Evolutionary conservation across 2,329 filamentous ascomycete genomes (phyloP), one percentile per base, ranked within the genome.

Genomic region (Trichoderma sp.): DNA sequence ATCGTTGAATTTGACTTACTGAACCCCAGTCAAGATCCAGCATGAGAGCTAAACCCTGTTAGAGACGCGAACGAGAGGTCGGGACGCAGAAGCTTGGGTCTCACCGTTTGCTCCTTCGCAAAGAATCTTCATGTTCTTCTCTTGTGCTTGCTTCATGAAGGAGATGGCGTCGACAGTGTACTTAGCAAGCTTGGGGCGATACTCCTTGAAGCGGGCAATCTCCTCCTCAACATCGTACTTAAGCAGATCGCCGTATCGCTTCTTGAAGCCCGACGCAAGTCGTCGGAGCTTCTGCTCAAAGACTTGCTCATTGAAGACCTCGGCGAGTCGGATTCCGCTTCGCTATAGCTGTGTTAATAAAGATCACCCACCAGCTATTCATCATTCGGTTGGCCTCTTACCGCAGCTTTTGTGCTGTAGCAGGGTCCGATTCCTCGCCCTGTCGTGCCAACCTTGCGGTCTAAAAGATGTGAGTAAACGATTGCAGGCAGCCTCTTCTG

Each of bases 141-240:
- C 77, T 73, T 91, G 87, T 1, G 86, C 88, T 10, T 79, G 79
- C 65, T 82, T 78, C 72, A 92, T 85, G 62, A 90, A 85, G 45
- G 85, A 81, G 30, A 90, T 83, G 66, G 86, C 87, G 72, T 93
- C 90, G 67, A 91, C 81, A 67, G 88, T 83, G 69, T 85, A 90
- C 24, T 82, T 80, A 51, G 80, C 80, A 28, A 92, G 80, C 71
- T 81, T 81, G 66, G 78, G 75, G 30, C 86, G 82, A 74, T 87
- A 87, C 43, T 80, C 79, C 73, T 85, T 81, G 77, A 88, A 91
- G 47, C 80, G 79, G 19, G 74, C 75, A 68, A 93, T 83, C 78
- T 93, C 90, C 41, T 87, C 86, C 69, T 93, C 88, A 7, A 88
- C 82, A 67, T 92, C 87, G 74, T 86, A 85, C 68, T 86, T 74